Conservation (phyloP, 2,329 filamentous ascomycete species). For the Cordyceps cicadae region DNA sequence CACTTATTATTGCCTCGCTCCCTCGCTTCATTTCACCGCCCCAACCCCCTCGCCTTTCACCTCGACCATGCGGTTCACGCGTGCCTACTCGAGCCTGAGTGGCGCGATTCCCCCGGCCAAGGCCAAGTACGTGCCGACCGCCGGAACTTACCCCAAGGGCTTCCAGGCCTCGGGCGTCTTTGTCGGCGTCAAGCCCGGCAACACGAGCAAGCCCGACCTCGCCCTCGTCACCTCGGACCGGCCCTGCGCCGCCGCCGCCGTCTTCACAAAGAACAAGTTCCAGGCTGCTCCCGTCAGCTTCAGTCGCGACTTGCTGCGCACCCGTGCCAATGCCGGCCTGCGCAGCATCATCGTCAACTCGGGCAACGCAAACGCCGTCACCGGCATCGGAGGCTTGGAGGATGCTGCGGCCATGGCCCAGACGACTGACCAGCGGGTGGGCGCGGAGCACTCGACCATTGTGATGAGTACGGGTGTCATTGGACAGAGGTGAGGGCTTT, state of each 20-base stretch:
- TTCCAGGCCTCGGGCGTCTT: conserved; percentile 82
- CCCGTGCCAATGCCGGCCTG: conserved; percentile 59
- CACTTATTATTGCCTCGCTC: not conserved
- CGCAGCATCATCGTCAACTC: conserved; percentile 86
- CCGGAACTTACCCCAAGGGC: conserved; percentile 81
- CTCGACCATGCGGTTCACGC: conserved; percentile 25
- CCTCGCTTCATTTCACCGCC: not conserved
- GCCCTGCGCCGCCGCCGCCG: conserved; percentile 79
- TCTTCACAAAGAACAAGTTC: conserved; percentile 98
- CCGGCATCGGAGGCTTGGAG: conserved; percentile 78
- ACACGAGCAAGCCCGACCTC: conserved; percentile 85
- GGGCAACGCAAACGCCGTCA: conserved; percentile 95
- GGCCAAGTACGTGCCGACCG: conserved; percentile 79
- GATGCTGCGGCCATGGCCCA: conserved; percentile 80
- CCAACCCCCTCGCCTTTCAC: conserved; percentile 13
- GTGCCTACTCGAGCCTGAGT: conserved; percentile 24
- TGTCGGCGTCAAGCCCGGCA: conserved; percentile 88
- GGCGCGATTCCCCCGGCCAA: conserved; percentile 63
- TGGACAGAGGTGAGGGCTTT: conserved; percentile 61
- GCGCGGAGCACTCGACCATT: conserved; percentile 53
- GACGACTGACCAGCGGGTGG: conserved; percentile 60
- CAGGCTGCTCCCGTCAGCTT: conserved; percentile 92
- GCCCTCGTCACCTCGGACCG: conserved; percentile 79
- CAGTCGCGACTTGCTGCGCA: conserved; percentile 62
- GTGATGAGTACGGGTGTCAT: conserved; percentile 99